A percentile compares a stretch with the other conserved stretches of the same genome.
These are phyloP conservation scores for Lentinula aciculospora DNA, from an alignment of 768 basidiomycete species.

Conservation along the genomic window DNA sequence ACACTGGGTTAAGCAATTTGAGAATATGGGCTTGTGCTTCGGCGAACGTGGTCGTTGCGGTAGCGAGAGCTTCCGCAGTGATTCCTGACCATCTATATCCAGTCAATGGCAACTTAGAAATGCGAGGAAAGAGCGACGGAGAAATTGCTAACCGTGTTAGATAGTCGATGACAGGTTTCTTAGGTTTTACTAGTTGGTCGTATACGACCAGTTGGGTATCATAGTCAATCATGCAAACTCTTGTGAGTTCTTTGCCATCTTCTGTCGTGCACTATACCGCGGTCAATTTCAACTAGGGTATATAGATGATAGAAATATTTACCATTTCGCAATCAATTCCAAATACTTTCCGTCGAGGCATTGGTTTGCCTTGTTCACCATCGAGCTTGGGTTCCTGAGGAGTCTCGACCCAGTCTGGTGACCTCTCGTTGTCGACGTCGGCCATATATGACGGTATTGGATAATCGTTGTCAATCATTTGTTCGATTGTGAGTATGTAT, in stretches of 20 bases:
- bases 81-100: conserved; percentile 84
- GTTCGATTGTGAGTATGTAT: conserved; percentile 71
- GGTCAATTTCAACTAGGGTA: not conserved
- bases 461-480: conserved; percentile 95
- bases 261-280: conserved; percentile 75
- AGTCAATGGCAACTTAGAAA: not conserved
- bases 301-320: conserved; percentile 15
- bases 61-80: conserved; percentile 62
- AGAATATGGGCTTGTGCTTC: conserved; percentile 74
- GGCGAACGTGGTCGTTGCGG: conserved; percentile 71
- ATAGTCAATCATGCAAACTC: conserved; percentile 82
- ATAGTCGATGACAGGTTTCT: conserved; percentile 83
- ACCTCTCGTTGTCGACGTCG: conserved; percentile 52
- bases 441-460: conserved; percentile 83
- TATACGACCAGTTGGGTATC: conserved; percentile 67
- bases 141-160: conserved; percentile 64
- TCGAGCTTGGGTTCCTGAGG: conserved; percentile 38
- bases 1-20: conserved; percentile 45
- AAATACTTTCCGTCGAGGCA: conserved; percentile 48
- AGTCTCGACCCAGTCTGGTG: conserved; percentile 79
- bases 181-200: conserved; percentile 86
- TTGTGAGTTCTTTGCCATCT: conserved; percentile 84
- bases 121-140: not conserved
- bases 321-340: conserved; percentile 99
- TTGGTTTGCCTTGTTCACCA: conserved; percentile 20